These are phyloP conservation scores for Athelia psychrophila DNA, from an alignment of 1,284 basidiomycete species.

Conservation along the genomic window DNA sequence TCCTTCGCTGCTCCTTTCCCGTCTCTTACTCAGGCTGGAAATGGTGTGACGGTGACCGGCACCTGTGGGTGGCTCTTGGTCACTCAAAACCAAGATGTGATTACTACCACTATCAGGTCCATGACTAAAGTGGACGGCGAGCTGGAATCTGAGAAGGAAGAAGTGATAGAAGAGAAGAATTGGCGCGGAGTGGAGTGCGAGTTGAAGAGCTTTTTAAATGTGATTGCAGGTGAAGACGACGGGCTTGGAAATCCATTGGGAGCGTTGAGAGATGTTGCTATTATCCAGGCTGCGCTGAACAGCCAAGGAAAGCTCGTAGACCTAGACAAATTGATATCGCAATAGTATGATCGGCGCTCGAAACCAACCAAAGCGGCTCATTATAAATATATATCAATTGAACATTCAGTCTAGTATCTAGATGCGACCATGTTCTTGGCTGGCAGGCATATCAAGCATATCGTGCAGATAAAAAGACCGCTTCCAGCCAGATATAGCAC, in stretches of 20 bases:
- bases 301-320: slow-evolving; percentile 64
- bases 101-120: slow-evolving; percentile 40
- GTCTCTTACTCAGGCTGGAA: slow-evolving; percentile 30
- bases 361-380: too few relatives aligned
- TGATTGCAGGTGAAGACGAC: slow-evolving; percentile 43
- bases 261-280: slow-evolving; percentile 70
- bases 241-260: slow-evolving; percentile 51
- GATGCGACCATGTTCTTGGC: too few relatives aligned
- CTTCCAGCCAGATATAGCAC: too few relatives aligned
- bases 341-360: too few relatives aligned
- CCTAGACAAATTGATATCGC: too few relatives aligned
- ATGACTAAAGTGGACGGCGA: slow-evolving; percentile 40
- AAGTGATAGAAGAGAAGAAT: slow-evolving; percentile 43
- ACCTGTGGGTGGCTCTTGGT: slow-evolving; percentile 58
- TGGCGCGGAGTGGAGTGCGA: slow-evolving; percentile 57
- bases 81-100: slow-evolving; percentile 21
- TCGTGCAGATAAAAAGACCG: too few relatives aligned
- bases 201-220: slow-evolving; percentile 58
- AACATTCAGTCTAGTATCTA: too few relatives aligned
- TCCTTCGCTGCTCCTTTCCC: slow-evolving; percentile 54
- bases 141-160: slow-evolving; percentile 43
- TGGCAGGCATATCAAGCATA: too few relatives aligned
- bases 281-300: slow-evolving; percentile 75
- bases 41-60: slow-evolving; percentile 54
- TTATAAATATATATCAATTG: too few relatives aligned